Evolutionary conservation across 2,329 filamentous ascomycete genomes (phyloP), one percentile per base, ranked within the genome.

Genomic region (Myriosclerotinia scirpicola): DNA sequence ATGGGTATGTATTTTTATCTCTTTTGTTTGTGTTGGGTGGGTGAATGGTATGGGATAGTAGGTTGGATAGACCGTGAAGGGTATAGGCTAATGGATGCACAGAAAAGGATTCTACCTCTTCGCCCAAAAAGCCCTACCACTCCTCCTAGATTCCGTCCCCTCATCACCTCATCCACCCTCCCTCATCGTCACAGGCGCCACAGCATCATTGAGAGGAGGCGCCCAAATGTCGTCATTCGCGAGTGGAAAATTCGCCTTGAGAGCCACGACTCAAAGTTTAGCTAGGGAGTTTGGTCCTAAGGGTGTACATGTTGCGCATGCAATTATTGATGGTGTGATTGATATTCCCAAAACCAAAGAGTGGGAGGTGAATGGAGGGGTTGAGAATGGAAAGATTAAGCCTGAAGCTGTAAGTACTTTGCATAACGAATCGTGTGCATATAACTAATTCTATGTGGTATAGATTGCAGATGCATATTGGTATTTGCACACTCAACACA

Each of bases 391-490:
- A 15, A 94, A 93, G 81, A 86, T 96, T 68, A 87, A 80, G 69
- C 84, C 92, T 11, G 89, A 91, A 70, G 90, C 89, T 71, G 90
- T 92, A 78, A 81, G 89, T 82, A 56, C 64, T 34, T 67, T 66
- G 9, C 58, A 9, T 15, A 40, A 2, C 6, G 30, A 14, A 30
- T 17, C n/a, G 6, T n/a, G 2, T 38, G 0, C 15, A n/a, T 15
- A 36, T 5, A n/a, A 38, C 62, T 65, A 44, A 61, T 12, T 9
- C 14, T 40, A 40, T 48, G 44, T 42, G 54, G n/a, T n/a, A 48
- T 68, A 94, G 87, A 96, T 96, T 81, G 92, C 92, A 14, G 91
- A 96, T 71, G 85, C 86, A 14, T 96, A 96, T 75, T 96, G 92
- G 73, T 73, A 74, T 76, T 76, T 96, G 73, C 92, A 96, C 75